Evolutionary conservation across 352 stramenopile species (phyloP).

Genomic region (Pseudoperonospora humuli): DNA sequence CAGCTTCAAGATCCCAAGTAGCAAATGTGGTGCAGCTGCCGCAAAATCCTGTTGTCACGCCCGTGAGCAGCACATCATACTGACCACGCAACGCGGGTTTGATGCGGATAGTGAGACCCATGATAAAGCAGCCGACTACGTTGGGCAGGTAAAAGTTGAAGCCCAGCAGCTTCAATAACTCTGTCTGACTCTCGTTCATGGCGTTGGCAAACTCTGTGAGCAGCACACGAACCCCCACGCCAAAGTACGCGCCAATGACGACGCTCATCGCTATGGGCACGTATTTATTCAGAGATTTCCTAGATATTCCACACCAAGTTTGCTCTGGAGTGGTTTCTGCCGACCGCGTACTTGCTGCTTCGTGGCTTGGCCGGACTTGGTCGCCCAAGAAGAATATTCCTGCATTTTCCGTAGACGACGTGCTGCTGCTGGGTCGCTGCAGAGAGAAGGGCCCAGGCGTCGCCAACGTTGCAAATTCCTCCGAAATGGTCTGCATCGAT

Average conservation of each 20-base stretch:
- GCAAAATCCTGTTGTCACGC: conserved; percentile 61
- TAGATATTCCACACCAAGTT: not conserved
- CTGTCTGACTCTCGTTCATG: conserved; percentile 29
- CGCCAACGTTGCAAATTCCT: conserved; percentile 29
- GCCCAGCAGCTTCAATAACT: conserved; percentile 43
- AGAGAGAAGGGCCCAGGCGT: conserved; percentile 16
- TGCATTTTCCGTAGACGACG: conserved; percentile 25
- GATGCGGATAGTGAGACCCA: conserved; percentile 37
- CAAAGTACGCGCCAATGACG: conserved; percentile 38
- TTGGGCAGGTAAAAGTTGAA: conserved; percentile 53
- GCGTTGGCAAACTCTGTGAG: conserved; percentile 38
- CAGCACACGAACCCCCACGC: conserved; percentile 39
- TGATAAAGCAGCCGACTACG: conserved; percentile 54
- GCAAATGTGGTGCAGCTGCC: conserved; percentile 62
- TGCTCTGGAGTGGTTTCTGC: not conserved
- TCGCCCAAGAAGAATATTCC: conserved; percentile 13
- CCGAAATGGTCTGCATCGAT: conserved; percentile 39
- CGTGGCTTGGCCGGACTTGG: conserved; percentile 8
- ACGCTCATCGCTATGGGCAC: conserved; percentile 32
- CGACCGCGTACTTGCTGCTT: conserved; percentile 5
- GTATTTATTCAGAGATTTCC: conserved; percentile 22
- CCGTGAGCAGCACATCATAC: conserved; percentile 41
- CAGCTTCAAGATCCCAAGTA: conserved; percentile 44
- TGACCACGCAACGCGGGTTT: conserved; percentile 39
- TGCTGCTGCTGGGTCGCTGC: conserved; percentile 14